Conservation (phyloP, 2,329 filamentous ascomycete species). For the Fusarium fracticaudum region DNA sequence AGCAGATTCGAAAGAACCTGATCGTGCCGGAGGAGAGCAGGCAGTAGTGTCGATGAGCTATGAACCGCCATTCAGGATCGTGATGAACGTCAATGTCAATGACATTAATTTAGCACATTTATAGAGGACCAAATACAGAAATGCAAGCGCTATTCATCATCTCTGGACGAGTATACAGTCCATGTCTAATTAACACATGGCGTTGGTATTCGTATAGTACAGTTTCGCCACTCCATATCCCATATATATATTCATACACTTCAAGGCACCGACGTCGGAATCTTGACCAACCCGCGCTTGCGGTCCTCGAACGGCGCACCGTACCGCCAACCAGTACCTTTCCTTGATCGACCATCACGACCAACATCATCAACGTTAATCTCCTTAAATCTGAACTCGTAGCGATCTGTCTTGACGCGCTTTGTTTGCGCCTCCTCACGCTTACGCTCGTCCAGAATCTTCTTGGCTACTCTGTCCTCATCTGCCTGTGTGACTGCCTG, state of each 20-base stretch:
- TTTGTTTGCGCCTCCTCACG: constrained; percentile 54
- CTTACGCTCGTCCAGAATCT: constrained; percentile 46
- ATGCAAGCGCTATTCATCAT: constrained; percentile 18
- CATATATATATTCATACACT: constrained; percentile 32
- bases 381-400: constrained; percentile 71
- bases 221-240: constrained; percentile 30
- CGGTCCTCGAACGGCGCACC: constrained; percentile 71
- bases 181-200: constrained; percentile 36
- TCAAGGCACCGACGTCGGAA: constrained; percentile 70
- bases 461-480: constrained; percentile 52
- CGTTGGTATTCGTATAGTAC: constrained; percentile 42
- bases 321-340: constrained; percentile 69
- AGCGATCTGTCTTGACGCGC: constrained; percentile 61
- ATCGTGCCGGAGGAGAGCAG: constrained; percentile 47
- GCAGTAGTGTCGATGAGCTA: background rate
- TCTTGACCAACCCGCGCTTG: constrained; percentile 72
- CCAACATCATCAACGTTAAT: constrained; percentile 67
- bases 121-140: background rate
- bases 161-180: constrained; percentile 7
- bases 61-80: background rate
- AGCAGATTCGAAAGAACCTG: constrained; percentile 61
- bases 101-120: background rate
- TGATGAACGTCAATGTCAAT: background rate
- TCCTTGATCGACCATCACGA: constrained; percentile 59
- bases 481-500: constrained; percentile 54